Base-by-base conservation (phyloP, 108 stramenopile species). In the Aureococcus anophagefferens region DNA sequence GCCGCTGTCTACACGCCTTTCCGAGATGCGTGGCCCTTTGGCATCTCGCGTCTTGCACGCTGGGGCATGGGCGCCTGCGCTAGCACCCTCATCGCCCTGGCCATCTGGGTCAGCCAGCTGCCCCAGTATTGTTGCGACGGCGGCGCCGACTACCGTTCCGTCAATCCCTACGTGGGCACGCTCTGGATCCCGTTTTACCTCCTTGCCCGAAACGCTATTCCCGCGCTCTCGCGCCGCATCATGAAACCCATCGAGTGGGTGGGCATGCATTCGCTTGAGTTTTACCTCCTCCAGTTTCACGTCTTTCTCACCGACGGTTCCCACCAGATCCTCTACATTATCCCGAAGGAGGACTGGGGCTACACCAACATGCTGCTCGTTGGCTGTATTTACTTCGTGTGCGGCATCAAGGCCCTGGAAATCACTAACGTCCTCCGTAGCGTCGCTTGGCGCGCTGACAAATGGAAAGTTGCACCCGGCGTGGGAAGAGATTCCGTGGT, bases 251-350 rank as follows among this genome's bases (percentile, higher is more conserved):
- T 86, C 0, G 83, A 84, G 64, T 67, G 73, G 18, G 68, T 86
- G 5, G 85, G 85, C 28, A 86, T 84, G 77, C 80, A 80, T 30
- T 84, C 85, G 30, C 65, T 86, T 0, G 85, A 86, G 77, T 84
- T 83, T 4, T 86, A 86, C 72, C 81, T 86, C 35, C 71, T 84
- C 70, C 85, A 86, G 81, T 83, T 84, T 71, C 85, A 86, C 64
- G 35, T 86, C 30, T 86, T 83, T 81, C 72, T 86, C 51, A 84
- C 83, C 29, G 68, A 69, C 33, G 84, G 83, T 46, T 83, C 85
- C 15, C 83, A 86, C 77, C 84, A 81, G 17, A 51, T 86, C 18
- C 79, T 81, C 11, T 72, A 76, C 0, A 35, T 86, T n/a, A 72
- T 84, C 0, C 85, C 85, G 13, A n/a, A 72, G 14, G 51, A 59